Evolutionary conservation across 2,329 filamentous ascomycete species (phyloP), one percentile per base, ranked within the genome.

Genomic region (Cercospora zeina): DNA sequence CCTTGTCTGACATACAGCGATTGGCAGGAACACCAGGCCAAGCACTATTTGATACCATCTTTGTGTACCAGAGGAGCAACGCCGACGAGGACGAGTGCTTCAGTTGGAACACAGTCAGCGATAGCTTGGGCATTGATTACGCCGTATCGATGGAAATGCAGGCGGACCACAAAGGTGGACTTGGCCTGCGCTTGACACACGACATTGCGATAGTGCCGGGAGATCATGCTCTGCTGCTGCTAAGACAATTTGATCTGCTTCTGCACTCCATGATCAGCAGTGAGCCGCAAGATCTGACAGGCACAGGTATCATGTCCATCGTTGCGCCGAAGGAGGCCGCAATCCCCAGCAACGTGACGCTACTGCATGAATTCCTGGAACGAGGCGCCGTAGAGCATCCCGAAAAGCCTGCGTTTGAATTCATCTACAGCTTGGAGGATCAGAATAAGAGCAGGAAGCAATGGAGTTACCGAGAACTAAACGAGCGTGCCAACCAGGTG

Each of bases 311-410:
- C 14, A 59, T 69, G 61, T 90, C 91, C 0, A 82, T 90, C 27
- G 81, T 85, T 0, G 86, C 90, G 2, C 81, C 92, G 0, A 80
- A 82, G 55, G 77, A 85, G 7, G 72, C 79, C 0, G 77, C 78
- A 0, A 79, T 97, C 4, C 76, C 81, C 0, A 84, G 87, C 0
- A 76, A 84, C 0, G 82, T 87, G 0, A 70, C 73, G 1, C 79
- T 93, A 2, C 77, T 96, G 5, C 92, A 97, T 72, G 81, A 93
- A 61, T 89, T 96, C 63, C 87, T 96, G 5, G 90, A 96, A 71
- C 66, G 74, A 0, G 85, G 85, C 33, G 87, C 88, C 0, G 36
- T 65, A 0, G 69, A 76, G 0, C 75, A 80, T 19, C 89, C 92
- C 0, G 69, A 85, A 0, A 85, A 82, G 39, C 76, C 79, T 2